phyloP scores from a whole-genome alignment of 768 basidiomycete species.

The Pisolithus sp. region DNA sequence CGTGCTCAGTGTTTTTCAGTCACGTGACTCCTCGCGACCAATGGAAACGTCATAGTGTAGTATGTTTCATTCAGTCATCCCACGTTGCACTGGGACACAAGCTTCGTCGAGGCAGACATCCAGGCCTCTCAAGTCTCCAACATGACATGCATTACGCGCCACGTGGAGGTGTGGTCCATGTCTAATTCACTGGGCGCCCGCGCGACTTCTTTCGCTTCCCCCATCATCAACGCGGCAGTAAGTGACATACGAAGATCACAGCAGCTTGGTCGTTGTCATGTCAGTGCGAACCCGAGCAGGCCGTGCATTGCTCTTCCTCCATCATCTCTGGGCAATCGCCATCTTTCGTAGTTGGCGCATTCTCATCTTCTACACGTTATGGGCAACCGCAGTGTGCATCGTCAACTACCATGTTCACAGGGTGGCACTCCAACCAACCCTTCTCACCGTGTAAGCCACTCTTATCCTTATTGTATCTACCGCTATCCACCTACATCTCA shows the following conservation, averaged over 20 bases:
- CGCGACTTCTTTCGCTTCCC: not conserved
- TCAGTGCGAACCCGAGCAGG: not conserved
- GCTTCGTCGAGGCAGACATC: too few relatives aligned
- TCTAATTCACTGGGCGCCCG: not conserved
- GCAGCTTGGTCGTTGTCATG: not conserved
- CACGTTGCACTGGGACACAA: too few relatives aligned
- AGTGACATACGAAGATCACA: too few relatives aligned
- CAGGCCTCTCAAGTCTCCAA: too few relatives aligned
- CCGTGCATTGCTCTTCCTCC: not conserved
- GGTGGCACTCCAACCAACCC: constrained; percentile 41
- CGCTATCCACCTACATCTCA: constrained; percentile 25
- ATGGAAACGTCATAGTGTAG: too few relatives aligned
- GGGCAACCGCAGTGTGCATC: constrained; percentile 50
- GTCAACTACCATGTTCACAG: constrained; percentile 42
- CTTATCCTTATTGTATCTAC: not conserved
- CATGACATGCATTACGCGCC: not conserved
- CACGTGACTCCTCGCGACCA: too few relatives aligned
- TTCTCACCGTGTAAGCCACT: constrained; percentile 56
- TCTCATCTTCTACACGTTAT: constrained; percentile 53
- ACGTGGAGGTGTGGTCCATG: not conserved
- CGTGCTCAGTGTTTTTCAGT: not conserved
- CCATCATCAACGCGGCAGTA: not conserved
- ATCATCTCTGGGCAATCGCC: not conserved
- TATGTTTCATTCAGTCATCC: too few relatives aligned
- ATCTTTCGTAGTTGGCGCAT: constrained; percentile 37